phyloP scores from a whole-genome alignment of 2,329 filamentous ascomycete genomes.

The Paraphaeosphaeria minitans region DNA sequence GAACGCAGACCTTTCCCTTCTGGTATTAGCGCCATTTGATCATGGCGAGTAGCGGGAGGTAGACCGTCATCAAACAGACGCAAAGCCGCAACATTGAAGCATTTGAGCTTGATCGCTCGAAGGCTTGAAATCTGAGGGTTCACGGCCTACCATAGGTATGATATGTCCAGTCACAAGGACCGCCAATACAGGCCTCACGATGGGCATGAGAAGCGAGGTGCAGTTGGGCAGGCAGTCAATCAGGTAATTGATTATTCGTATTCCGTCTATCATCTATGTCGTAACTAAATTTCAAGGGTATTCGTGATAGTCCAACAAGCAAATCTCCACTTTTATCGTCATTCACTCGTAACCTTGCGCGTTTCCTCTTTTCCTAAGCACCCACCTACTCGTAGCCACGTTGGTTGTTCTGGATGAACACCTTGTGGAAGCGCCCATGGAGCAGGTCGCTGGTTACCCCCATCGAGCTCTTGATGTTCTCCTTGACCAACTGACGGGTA shows the following conservation, averaged over 20 bases:
- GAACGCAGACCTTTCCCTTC: no score
- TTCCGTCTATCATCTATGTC: neutral
- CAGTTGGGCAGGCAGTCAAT: neutral
- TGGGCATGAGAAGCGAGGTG: no score
- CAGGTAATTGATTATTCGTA: neutral
- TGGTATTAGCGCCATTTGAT: no score
- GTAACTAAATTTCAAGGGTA: slow-evolving; percentile 3
- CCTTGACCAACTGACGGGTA: slow-evolving; percentile 64
- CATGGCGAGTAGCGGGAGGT: no score
- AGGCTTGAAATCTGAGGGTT: no score
- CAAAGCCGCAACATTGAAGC: no score
- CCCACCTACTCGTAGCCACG: neutral
- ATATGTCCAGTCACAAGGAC: no score
- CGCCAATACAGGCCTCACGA: no score
- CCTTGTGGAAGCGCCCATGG: slow-evolving; percentile 53
- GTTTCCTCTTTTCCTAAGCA: neutral
- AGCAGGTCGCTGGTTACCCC: slow-evolving; percentile 53
- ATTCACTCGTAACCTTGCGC: no score
- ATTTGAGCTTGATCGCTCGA: no score
- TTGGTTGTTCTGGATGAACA: slow-evolving; percentile 49
- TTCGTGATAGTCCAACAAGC: neutral
- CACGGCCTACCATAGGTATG: no score
- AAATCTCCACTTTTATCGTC: neutral
- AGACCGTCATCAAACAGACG: no score
- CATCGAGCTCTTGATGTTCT: slow-evolving; percentile 49